Conservation (phyloP, 257 asterid species). For the Lycium barbarum region DNA sequence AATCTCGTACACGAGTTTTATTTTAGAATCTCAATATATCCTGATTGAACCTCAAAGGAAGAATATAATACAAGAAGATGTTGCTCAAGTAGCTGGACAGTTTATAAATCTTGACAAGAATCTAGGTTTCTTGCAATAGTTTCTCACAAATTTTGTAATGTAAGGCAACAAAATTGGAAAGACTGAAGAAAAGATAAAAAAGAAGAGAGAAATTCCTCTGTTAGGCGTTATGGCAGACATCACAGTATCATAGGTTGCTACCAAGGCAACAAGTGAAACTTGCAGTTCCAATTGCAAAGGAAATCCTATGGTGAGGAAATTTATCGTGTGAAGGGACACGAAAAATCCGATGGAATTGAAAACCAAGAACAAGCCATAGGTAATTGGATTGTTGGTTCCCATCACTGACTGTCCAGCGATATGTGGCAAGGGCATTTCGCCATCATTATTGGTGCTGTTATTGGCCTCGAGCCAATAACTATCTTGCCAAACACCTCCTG, state of each 20-base stretch:
- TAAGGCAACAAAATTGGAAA: slow-evolving; percentile 30
- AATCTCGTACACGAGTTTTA: background rate
- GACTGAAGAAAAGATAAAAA: slow-evolving; percentile 24
- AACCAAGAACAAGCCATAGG: slow-evolving; percentile 33
- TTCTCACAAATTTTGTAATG: slow-evolving; percentile 28
- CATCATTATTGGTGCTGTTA: background rate
- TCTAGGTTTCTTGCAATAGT: slow-evolving; percentile 29
- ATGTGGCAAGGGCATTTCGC: slow-evolving; percentile 13
- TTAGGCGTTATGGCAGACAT: slow-evolving; percentile 43
- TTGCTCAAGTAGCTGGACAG: background rate
- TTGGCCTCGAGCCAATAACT: slow-evolving; percentile 9
- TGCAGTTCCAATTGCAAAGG: slow-evolving; percentile 54
- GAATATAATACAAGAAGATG: background rate
- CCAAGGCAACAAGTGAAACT: slow-evolving; percentile 44
- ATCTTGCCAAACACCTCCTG: slow-evolving; percentile 70
- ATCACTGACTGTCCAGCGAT: slow-evolving; percentile 54
- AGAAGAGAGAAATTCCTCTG: background rate
- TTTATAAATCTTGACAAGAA: background rate
- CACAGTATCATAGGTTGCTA: slow-evolving; percentile 47
- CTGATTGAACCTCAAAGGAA: background rate
- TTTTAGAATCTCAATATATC: background rate
- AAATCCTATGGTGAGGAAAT: slow-evolving; percentile 45
- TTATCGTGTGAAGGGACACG: slow-evolving; percentile 50
- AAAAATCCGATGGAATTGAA: slow-evolving; percentile 57
- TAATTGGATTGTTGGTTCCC: slow-evolving; percentile 36